Evolutionary conservation across 352 stramenopile genomes (phyloP).

Genomic region (Phytophthora hybrid): DNA sequence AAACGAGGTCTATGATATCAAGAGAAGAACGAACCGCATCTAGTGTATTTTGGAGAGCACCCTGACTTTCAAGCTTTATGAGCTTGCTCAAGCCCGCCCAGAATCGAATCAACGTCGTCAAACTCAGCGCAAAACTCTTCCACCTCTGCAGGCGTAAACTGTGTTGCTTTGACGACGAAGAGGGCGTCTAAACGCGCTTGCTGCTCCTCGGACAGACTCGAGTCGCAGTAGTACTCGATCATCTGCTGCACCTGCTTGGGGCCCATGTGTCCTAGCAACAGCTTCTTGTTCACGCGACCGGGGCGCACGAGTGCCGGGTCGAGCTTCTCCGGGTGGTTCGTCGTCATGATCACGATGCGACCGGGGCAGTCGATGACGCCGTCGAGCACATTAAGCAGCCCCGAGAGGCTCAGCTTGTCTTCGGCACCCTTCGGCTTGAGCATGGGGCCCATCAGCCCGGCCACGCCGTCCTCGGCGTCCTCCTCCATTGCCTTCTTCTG

Average conservation of each 20-base stretch:
- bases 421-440: slow-evolving; percentile 34
- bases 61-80: background rate
- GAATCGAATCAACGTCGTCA: slow-evolving; percentile 48
- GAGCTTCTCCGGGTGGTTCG: slow-evolving; percentile 94
- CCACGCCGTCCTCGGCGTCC: slow-evolving; percentile 32
- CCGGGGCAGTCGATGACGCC: slow-evolving; percentile 90
- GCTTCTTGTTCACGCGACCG: slow-evolving; percentile 90
- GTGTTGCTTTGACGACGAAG: slow-evolving; percentile 8
- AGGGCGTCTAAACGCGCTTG: slow-evolving; percentile 23
- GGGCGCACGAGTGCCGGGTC: slow-evolving; percentile 92
- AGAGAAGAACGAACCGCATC: background rate
- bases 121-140: slow-evolving; percentile 61
- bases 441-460: slow-evolving; percentile 36
- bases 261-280: slow-evolving; percentile 76
- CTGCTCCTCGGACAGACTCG: slow-evolving; percentile 40
- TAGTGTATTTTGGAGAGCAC: background rate
- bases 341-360: slow-evolving; percentile 94
- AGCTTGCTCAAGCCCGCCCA: slow-evolving; percentile 28
- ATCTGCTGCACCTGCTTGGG: slow-evolving; percentile 57
- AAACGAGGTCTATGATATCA: no score
- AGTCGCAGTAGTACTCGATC: slow-evolving; percentile 75
- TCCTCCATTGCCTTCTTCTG: slow-evolving; percentile 38
- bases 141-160: slow-evolving; percentile 55
- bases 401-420: slow-evolving; percentile 83
- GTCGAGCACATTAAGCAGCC: slow-evolving; percentile 92